Percentiles rank a stretch among this genome's conserved stretches.
Evolutionary conservation across 139 green algal species (phyloP).

Genomic region (Penium margaritaceum): DNA sequence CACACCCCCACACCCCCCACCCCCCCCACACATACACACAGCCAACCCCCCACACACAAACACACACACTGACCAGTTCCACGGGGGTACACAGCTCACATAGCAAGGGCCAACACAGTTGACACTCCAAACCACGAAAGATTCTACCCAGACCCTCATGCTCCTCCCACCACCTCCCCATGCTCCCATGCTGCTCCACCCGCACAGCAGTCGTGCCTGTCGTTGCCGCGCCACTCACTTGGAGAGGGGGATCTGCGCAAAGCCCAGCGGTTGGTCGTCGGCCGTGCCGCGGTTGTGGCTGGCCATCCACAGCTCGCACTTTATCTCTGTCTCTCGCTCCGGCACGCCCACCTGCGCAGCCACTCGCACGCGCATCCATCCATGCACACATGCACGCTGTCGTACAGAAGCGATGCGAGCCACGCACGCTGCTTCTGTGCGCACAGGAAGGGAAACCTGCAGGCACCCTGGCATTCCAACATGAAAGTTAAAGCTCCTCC

Average conservation of each 20-base stretch:
- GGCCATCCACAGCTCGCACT: slow-evolving; percentile 30
- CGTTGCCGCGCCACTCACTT: neutral
- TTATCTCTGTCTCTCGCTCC: slow-evolving; percentile 16
- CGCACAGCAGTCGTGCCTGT: neutral
- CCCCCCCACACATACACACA: no score
- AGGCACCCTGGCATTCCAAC: no score
- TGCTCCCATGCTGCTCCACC: neutral
- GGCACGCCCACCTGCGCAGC: slow-evolving; percentile 33
- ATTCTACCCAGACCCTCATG: neutral
- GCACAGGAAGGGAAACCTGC: no score
- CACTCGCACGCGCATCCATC: neutral
- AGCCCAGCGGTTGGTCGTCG: slow-evolving; percentile 14
- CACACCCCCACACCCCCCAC: no score
- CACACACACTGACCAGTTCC: no score
- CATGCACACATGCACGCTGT: no score
- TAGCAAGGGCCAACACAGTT: neutral
- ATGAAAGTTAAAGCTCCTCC: no score
- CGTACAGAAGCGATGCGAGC: no score
- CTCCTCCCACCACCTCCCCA: neutral
- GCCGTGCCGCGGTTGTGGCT: slow-evolving; percentile 35
- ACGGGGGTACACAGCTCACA: no score
- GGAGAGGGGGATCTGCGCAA: slow-evolving; percentile 17
- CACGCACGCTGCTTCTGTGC: no score
- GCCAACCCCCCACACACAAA: no score
- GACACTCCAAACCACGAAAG: neutral